Percentiles rank a stretch among this genome's conserved stretches.
Conservation (phyloP, 208 protist species). For the Acanthamoeba lenticulata region DNA sequence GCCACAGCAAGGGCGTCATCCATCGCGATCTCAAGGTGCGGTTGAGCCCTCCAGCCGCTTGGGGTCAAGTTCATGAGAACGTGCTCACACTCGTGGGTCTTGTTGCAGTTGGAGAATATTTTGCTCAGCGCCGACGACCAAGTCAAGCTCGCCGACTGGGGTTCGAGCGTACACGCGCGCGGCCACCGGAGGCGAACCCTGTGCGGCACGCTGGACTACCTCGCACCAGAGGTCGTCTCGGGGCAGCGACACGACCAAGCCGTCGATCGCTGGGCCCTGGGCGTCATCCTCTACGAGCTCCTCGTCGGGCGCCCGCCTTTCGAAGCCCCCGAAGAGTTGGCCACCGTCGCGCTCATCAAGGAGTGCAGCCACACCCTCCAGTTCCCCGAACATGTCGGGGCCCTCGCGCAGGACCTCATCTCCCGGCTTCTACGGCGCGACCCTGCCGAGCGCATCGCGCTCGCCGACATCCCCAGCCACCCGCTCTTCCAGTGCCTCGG, state of each 20-base stretch:
- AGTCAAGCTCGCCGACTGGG: conserved; percentile 99
- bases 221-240: conserved; percentile 98
- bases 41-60: conserved; percentile 84
- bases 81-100: neutral
- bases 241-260: conserved; percentile 86
- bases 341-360: conserved; percentile 93
- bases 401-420: conserved; percentile 28
- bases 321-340: conserved; percentile 89
- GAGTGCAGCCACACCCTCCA: conserved; percentile 63
- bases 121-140: conserved; percentile 87
- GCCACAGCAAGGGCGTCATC: conserved; percentile 97
- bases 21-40: conserved; percentile 92
- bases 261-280: conserved; percentile 96
- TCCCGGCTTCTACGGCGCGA: neutral
- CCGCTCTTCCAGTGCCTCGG: neutral
- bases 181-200: conserved; percentile 81
- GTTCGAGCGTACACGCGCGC: conserved; percentile 98
- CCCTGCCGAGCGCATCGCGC: neutral
- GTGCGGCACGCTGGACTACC: conserved; percentile 98
- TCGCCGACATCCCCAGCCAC: neutral
- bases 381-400: conserved; percentile 14
- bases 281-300: conserved; percentile 97
- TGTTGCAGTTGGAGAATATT: conserved; percentile 1
- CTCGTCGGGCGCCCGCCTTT: conserved; percentile 96
- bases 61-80: neutral